These are phyloP conservation scores for Colletotrichum limetticola DNA, from an alignment of 2,329 filamentous ascomycete species.

Conservation along the genomic window DNA sequence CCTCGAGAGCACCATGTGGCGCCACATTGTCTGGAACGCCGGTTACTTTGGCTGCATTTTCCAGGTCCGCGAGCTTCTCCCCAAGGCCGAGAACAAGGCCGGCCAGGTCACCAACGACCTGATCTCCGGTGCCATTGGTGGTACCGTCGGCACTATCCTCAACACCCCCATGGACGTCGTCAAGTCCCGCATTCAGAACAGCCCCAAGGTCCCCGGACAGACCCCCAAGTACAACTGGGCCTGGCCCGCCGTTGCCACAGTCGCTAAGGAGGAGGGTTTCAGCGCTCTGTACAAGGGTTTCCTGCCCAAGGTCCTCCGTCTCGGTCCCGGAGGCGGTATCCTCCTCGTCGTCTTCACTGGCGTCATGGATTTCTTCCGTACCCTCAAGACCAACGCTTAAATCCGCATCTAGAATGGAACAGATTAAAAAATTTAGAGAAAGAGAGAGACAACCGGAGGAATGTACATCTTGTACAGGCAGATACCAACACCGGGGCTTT, in stretches of 20 bases:
- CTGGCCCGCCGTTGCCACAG: constrained; percentile 84
- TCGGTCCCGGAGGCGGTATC: constrained; percentile 71
- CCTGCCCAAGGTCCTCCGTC: constrained; percentile 81
- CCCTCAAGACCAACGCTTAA: constrained; percentile 51
- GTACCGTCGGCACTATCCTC: constrained; percentile 86
- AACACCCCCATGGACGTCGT: constrained; percentile 98
- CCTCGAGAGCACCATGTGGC: constrained; percentile 95
- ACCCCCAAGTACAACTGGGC: constrained; percentile 99
- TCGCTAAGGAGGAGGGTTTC: constrained; percentile 94
- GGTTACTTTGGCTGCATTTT: constrained; percentile 99
- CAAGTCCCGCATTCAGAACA: constrained; percentile 98
- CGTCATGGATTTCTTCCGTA: constrained; percentile 92
- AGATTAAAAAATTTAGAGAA: neutral
- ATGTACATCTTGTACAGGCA: constrained; percentile 30
- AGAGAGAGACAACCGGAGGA: neutral
- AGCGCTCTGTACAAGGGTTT: constrained; percentile 96
- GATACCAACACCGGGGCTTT: constrained; percentile 23
- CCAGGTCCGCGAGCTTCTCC: constrained; percentile 89
- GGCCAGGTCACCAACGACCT: constrained; percentile 89
- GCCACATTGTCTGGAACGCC: constrained; percentile 89
- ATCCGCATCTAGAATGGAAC: neutral
- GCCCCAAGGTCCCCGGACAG: constrained; percentile 81
- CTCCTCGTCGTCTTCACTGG: constrained; percentile 88
- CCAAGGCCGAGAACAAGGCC: constrained; percentile 82
- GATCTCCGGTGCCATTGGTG: constrained; percentile 86